Evolutionary conservation across 129 eudicot genomes (phyloP), one percentile per base, ranked within the genome.

Genomic region (Sambucus nigra): DNA sequence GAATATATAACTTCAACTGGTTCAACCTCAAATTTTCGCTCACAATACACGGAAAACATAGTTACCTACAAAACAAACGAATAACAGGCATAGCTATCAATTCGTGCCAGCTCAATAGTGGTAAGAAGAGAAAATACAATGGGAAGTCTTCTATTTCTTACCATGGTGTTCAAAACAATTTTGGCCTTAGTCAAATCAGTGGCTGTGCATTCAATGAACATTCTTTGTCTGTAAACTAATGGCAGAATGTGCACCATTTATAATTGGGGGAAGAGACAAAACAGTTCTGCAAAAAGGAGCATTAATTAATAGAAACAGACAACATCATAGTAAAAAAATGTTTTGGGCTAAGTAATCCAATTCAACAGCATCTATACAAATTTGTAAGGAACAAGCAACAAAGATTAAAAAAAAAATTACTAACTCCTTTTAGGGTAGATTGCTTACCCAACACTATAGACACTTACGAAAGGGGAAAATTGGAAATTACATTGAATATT

Each of bases 111-210:
- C 21, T 22, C 60, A 39, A 25, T 3, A 28, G 7, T 16, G 17
- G 47, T 2, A 70, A 14, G 13, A 13, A 5, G 10, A 23, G 41
- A 27, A 32, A 13, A 28, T 52, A 23, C 9, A 61, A 49, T 32
- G 1, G 40, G 3, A 25, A 53, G 32, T 44, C 42, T 33, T 66
- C 24, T 23, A 51, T 44, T 40, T 27, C 50, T 56, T 59, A 91
- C 98, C 94, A 91, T 65, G 65, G 98, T 91, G 84, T 85, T 91
- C 68, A 91, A 73, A 25, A 91, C 98, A 64, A 91, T 76, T 27
- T 81, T 91, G 70, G 98, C 98, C 57, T 85, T 91, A 3, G 97
- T 91, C 68, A 91, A 79, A 70, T 91, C 98, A 42, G 95, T 91
- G 59, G 98, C 98, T 52, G 98, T 91, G 83, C 98, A 82, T 52